These are phyloP conservation scores for Arthrobotrys pseudoclavata DNA, from an alignment of 2,329 filamentous ascomycete genomes.

Conservation along the genomic window DNA sequence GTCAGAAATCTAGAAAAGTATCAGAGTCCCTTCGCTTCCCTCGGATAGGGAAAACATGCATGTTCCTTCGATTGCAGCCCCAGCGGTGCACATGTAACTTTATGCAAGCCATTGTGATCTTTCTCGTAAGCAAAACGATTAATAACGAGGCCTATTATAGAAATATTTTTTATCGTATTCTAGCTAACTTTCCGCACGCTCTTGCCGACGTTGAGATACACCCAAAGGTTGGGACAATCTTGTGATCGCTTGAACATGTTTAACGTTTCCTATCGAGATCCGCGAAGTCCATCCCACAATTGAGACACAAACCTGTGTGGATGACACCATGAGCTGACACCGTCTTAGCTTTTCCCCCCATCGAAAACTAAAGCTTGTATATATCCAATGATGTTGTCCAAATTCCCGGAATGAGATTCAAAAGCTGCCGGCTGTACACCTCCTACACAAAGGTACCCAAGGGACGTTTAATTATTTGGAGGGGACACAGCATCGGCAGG, in stretches of 20 bases:
- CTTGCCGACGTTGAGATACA: conserved; percentile 11
- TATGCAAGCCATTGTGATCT: conserved; percentile 46
- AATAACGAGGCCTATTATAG: conserved; percentile 17
- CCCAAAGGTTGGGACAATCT: conserved; percentile 9
- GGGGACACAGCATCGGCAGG: conserved; percentile 23
- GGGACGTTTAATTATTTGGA: conserved; percentile 27
- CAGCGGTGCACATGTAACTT: conserved; percentile 45
- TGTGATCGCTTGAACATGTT: conserved; percentile 31
- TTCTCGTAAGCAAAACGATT: conserved; percentile 23
- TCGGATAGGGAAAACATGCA: conserved; percentile 36
- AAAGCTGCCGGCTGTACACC: conserved; percentile 36
- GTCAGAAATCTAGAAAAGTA: conserved; percentile 21
- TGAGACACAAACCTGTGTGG: background rate
- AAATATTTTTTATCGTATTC: conserved; percentile 33
- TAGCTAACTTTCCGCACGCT: conserved; percentile 18
- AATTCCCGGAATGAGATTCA: conserved; percentile 54
- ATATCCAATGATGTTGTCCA: conserved; percentile 37
- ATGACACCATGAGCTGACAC: conserved; percentile 1
- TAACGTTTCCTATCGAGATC: conserved; percentile 38
- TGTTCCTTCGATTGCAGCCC: conserved; percentile 17
- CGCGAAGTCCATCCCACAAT: conserved; percentile 28
- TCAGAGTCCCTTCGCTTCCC: conserved; percentile 20
- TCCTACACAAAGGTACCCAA: conserved; percentile 52
- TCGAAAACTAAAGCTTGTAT: conserved; percentile 9
- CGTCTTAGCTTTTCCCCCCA: conserved; percentile 24